phyloP scores from a whole-genome alignment of 1,284 basidiomycete genomes.

The Bondarzewia mesenterica region DNA sequence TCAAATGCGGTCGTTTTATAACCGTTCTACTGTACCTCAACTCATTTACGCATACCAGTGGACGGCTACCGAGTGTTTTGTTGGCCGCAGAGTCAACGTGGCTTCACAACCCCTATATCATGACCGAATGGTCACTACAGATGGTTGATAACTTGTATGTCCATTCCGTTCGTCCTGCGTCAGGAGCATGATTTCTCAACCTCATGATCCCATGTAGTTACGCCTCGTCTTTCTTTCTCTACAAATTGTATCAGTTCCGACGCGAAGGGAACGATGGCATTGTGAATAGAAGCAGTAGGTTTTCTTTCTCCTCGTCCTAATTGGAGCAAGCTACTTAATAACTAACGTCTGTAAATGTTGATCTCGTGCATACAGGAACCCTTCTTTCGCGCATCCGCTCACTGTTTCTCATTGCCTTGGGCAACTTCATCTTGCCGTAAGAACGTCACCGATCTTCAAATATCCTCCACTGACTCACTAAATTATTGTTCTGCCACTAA shows the following conservation, averaged over 20 bases:
- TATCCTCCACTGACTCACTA: constrained; percentile 3
- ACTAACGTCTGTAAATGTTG: too few species aligned
- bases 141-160: constrained; percentile 24
- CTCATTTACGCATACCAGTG: constrained; percentile 6
- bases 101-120: constrained; percentile 11
- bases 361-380: constrained; percentile 10
- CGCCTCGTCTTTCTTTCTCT: constrained; percentile 19
- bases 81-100: constrained; percentile 5
- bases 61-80: too few species aligned
- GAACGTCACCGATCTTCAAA: constrained; percentile 6
- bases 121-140: constrained; percentile 17
- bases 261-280: neutral
- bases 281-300: neutral
- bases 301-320: too few species aligned
- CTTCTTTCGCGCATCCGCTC: constrained; percentile 16
- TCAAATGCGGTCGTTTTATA: constrained; percentile 20
- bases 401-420: constrained; percentile 23
- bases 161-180: neutral
- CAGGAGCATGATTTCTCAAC: neutral
- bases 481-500: neutral
- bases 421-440: constrained; percentile 27
- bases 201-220: constrained; percentile 13
- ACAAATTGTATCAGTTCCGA: constrained; percentile 12
- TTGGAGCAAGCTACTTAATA: too few species aligned
- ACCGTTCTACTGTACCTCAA: constrained; percentile 14